Base-by-base conservation (phyloP, 306 rosid genomes). In the Cucumis cinereus region DNA sequence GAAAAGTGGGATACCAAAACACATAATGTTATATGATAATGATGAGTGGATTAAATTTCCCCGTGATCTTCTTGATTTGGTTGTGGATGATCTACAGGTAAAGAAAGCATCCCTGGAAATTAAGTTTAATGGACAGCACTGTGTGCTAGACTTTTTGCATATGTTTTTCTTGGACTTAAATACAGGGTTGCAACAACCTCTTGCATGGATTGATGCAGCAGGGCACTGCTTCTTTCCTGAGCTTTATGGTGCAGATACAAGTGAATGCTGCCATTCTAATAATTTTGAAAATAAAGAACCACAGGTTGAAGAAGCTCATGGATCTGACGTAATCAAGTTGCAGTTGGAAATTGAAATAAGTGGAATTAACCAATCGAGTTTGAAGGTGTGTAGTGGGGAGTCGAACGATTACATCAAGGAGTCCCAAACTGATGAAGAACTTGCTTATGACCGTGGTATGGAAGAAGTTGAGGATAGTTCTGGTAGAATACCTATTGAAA, bases 121-220 rank as follows among this genome's bases (percentile, higher is more conserved):
- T 35, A 87, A 88, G 82, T 85, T 83, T 26, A 84, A 87, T 82
- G 93, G 85, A 72, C 68, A 68, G 77, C 82, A 52, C 74, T 83
- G 85, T 77, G 77, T 91, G 81, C 87, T 94, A 10, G 92, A 94
- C 79, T 94, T 94, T 81, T 75, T 94, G 83, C 97, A 89, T 75
- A 89, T 94, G 98, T 84, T 80, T 38, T 87, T 78, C 54, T 68
- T 94, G 88, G 88, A 94, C 86, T 73, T 91, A 83, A 76, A 85
- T 81, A 81, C 95, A 41, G 97, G 93, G 14, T 75, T 76, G 73
- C 90, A 83, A 53, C 82, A 85, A 36, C 93, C 92, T 75, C 87
- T 94, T 64, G 98, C 95, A 20, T 94, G 97, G 96, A 94, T 94
- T 75, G 98, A 94, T 81, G 95, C 88, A 77, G 78, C 87, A 24